These are phyloP conservation scores for Maudiozyma saulgeensis DNA, from an alignment of 805 yeast species.

Conservation along the genomic window DNA sequence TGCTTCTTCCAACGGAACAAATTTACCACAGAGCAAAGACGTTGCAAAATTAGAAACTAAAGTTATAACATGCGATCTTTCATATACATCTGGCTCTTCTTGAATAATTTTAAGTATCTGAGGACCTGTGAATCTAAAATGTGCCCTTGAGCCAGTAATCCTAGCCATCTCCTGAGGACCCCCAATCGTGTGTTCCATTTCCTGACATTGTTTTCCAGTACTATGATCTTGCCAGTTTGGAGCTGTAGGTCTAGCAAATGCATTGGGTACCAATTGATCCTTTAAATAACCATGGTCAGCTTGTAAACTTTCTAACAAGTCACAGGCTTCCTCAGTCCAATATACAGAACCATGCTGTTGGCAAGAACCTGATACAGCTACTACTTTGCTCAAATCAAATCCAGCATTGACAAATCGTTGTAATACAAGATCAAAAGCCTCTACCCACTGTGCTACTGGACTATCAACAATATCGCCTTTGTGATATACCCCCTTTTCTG, in stretches of 20 bases:
- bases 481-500: constrained; percentile 64
- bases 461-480: constrained; percentile 52
- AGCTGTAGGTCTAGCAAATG: constrained; percentile 54
- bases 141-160: constrained; percentile 79
- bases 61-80: constrained; percentile 51
- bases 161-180: constrained; percentile 50
- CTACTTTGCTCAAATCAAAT: constrained; percentile 52
- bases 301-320: constrained; percentile 32
- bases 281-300: constrained; percentile 29
- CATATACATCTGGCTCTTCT: constrained; percentile 42
- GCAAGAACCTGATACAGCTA: constrained; percentile 72
- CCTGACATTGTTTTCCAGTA: constrained; percentile 57
- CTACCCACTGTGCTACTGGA: constrained; percentile 88
- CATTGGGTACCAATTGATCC: constrained; percentile 39
- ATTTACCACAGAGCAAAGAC: constrained; percentile 54
- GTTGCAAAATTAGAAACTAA: constrained; percentile 74
- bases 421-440: constrained; percentile 62
- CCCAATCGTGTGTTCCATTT: constrained; percentile 52
- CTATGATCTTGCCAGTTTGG: constrained; percentile 97
- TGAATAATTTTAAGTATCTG: constrained; percentile 69
- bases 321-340: constrained; percentile 49
- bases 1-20: constrained; percentile 62
- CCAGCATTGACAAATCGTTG: constrained; percentile 37
- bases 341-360: constrained; percentile 90
- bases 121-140: constrained; percentile 85